These are phyloP conservation scores for Lonicera japonica DNA, from an alignment of 129 eudicot genomes.

Conservation along the genomic window DNA sequence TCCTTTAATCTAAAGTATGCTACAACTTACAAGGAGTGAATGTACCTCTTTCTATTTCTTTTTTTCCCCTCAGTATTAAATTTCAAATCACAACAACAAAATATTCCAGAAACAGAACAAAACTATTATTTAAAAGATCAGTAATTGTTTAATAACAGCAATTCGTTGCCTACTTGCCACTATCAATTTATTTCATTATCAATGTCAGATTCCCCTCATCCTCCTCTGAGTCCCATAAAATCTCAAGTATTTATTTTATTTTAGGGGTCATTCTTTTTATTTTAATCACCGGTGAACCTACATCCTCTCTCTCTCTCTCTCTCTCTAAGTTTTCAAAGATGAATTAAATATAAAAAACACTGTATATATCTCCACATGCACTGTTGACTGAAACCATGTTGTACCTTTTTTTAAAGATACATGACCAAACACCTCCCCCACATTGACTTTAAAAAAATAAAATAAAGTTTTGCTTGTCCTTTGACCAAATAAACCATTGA, in stretches of 20 bases:
- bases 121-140: background rate
- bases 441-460: slow-evolving; percentile 44
- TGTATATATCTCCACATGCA: slow-evolving; percentile 63
- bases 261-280: slow-evolving; percentile 13
- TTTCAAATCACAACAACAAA: background rate
- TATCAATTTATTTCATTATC: background rate
- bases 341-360: slow-evolving; percentile 20
- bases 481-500: slow-evolving; percentile 48
- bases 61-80: no score
- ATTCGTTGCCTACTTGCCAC: background rate
- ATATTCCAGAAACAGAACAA: slow-evolving; percentile 7
- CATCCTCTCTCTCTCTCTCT: slow-evolving; percentile 24
- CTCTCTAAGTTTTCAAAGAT: background rate
- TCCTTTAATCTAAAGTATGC: background rate
- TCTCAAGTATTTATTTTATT: background rate
- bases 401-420: slow-evolving; percentile 31
- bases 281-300: slow-evolving; percentile 20
- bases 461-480: slow-evolving; percentile 41
- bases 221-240: slow-evolving; percentile 4
- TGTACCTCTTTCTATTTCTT: background rate
- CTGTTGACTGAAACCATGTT: slow-evolving; percentile 72
- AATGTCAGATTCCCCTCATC: slow-evolving; percentile 16
- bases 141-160: background rate
- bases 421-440: slow-evolving; percentile 34
- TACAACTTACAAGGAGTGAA: background rate